These are phyloP conservation scores for Mycogone perniciosa DNA, from an alignment of 2,329 filamentous ascomycete genomes.

Conservation along the genomic window DNA sequence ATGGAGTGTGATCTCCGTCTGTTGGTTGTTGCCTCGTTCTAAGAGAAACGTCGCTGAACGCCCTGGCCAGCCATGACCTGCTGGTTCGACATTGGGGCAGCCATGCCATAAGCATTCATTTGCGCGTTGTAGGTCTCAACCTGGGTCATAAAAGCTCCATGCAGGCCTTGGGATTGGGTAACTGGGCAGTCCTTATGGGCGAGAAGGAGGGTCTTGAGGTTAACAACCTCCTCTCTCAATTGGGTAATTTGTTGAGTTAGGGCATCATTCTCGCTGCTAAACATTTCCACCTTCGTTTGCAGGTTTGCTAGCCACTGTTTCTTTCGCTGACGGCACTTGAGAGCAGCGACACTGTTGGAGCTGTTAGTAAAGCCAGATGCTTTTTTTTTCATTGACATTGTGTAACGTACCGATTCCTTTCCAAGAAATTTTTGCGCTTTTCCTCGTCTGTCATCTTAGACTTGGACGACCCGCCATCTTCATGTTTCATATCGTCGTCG, in stretches of 20 bases:
- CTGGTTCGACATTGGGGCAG: constrained; percentile 44
- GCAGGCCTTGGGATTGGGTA: constrained; percentile 70
- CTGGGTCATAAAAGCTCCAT: constrained; percentile 50
- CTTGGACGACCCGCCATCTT: constrained; percentile 50
- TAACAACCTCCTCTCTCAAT: constrained; percentile 87
- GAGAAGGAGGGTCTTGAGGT: constrained; percentile 83
- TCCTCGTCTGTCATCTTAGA: constrained; percentile 96
- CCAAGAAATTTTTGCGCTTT: constrained; percentile 96
- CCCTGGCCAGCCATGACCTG: constrained; percentile 51
- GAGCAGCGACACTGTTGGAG: constrained; percentile 69
- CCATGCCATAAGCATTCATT: constrained; percentile 56
- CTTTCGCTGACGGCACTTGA: constrained; percentile 96
- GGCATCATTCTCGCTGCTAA: constrained; percentile 83
- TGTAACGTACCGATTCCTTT: constrained; percentile 76
- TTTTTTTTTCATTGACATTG: neutral
- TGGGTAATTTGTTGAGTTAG: constrained; percentile 77
- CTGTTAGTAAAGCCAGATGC: constrained; percentile 6
- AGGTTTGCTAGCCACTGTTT: constrained; percentile 98
- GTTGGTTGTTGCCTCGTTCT: constrained; percentile 24
- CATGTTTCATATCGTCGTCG: constrained; percentile 43
- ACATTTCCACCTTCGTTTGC: constrained; percentile 90
- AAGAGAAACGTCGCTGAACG: constrained; percentile 52
- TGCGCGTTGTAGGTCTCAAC: constrained; percentile 49
- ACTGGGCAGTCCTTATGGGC: constrained; percentile 96
- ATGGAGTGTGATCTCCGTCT: neutral